Evolutionary conservation across 768 basidiomycete genomes (phyloP).

Genomic region (Lactifluus pinguis): DNA sequence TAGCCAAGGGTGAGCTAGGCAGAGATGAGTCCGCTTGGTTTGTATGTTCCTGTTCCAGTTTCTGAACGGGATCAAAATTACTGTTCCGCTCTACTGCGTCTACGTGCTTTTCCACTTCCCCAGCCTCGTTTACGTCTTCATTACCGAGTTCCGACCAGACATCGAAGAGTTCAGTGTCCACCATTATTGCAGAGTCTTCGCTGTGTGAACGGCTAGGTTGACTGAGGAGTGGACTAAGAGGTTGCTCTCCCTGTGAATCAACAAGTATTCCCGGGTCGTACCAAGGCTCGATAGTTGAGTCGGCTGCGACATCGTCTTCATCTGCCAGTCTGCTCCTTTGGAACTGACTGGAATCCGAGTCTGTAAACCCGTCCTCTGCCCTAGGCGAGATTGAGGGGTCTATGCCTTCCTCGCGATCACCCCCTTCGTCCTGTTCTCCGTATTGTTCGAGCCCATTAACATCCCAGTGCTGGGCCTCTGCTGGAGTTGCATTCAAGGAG

Average conservation of each 20-base stretch:
- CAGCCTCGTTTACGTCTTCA: background rate
- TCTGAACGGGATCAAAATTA: background rate
- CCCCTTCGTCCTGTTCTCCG: background rate
- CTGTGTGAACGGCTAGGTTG: too few relatives aligned
- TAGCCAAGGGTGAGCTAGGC: background rate
- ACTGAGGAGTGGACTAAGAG: background rate
- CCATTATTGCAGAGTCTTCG: background rate
- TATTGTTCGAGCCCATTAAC: background rate
- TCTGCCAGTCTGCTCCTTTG: too few relatives aligned
- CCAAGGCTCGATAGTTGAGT: too few relatives aligned
- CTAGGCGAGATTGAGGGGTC: background rate
- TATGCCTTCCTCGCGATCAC: background rate
- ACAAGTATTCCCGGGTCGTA: too few relatives aligned
- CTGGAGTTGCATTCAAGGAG: background rate
- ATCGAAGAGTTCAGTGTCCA: background rate
- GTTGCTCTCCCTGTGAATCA: background rate
- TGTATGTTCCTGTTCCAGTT: background rate
- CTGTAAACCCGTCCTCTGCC: background rate
- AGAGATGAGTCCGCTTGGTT: background rate
- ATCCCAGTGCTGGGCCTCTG: background rate
- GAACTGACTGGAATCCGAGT: background rate
- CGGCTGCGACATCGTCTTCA: too few relatives aligned
- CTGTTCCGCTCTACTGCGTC: background rate
- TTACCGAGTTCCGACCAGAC: background rate
- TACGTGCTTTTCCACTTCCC: constrained; percentile 1